Conservation (phyloP, 176 grass and related monocot species). For the Cymbopogon citratus region DNA sequence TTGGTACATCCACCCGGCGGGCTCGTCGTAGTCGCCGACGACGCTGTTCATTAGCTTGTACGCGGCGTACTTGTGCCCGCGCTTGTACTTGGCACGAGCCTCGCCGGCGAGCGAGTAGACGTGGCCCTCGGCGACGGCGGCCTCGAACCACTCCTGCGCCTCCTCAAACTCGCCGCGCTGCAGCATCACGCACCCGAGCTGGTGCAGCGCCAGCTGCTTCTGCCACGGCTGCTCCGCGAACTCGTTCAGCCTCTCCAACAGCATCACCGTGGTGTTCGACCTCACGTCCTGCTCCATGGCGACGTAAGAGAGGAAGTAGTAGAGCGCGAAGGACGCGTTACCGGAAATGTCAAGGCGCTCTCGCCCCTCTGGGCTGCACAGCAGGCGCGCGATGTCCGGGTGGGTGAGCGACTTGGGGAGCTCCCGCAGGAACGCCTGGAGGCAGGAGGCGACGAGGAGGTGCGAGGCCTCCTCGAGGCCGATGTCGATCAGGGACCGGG, state of each 20-base stretch:
- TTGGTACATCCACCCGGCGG: conserved; percentile 86
- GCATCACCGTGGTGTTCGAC: conserved; percentile 81
- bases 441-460: conserved; percentile 74
- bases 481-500: conserved; percentile 64
- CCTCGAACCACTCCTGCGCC: conserved; percentile 78
- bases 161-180: conserved; percentile 84
- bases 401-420: conserved; percentile 69
- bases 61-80: conserved; percentile 87
- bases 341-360: conserved; percentile 57
- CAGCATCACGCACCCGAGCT: conserved; percentile 90
- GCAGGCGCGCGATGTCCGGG: conserved; percentile 53
- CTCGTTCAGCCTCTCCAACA: conserved; percentile 67
- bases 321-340: conserved; percentile 74
- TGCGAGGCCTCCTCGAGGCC: conserved; percentile 72
- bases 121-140: conserved; percentile 68
- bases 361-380: conserved; percentile 74
- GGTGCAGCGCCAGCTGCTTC: conserved; percentile 69
- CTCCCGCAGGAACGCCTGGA: conserved; percentile 94
- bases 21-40: conserved; percentile 49
- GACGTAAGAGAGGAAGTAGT: conserved; percentile 79
- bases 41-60: conserved; percentile 82
- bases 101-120: conserved; percentile 79
- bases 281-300: conserved; percentile 87
- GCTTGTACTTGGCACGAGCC: conserved; percentile 79
- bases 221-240: conserved; percentile 66